Conservation (phyloP, 2,329 filamentous ascomycete species). For the Ceratocystis alfenasii region DNA sequence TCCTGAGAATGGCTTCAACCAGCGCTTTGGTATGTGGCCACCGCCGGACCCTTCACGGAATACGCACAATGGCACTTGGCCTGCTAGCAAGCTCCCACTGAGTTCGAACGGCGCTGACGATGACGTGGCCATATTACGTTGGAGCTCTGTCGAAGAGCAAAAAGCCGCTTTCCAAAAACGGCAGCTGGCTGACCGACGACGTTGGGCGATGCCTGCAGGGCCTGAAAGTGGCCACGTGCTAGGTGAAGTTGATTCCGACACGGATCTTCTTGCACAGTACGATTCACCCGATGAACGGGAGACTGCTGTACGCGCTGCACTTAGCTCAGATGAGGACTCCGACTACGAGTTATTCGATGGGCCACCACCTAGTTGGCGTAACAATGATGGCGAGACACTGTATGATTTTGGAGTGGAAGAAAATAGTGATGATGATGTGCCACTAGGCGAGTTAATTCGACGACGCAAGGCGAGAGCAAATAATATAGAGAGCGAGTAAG, state of each 20-base stretch:
- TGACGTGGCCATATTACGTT: constrained; percentile 26
- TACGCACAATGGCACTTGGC: constrained; percentile 34
- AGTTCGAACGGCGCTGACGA: constrained; percentile 29
- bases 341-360: constrained; percentile 23
- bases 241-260: constrained; percentile 33
- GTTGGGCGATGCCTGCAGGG: constrained; percentile 32
- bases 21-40: constrained; percentile 48
- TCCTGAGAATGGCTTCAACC: constrained; percentile 68
- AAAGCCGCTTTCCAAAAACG: constrained; percentile 39
- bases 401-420: constrained; percentile 72
- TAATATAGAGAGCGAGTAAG: constrained; percentile 22
- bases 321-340: constrained; percentile 30
- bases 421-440: constrained; percentile 47
- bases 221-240: constrained; percentile 43
- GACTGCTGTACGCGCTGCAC: constrained; percentile 21
- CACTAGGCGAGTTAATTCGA: constrained; percentile 54
- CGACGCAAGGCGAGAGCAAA: constrained; percentile 36
- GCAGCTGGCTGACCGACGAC: constrained; percentile 38
- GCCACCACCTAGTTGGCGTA: constrained; percentile 50
- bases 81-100: constrained; percentile 24
- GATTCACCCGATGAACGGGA: constrained; percentile 42
- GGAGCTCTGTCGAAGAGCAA: constrained; percentile 33
- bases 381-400: constrained; percentile 61
- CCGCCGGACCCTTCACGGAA: constrained; percentile 51
- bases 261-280: constrained; percentile 32